Conservation (phyloP, 1,139 yeast species). For the Yamadazyma diddensiae region DNA sequence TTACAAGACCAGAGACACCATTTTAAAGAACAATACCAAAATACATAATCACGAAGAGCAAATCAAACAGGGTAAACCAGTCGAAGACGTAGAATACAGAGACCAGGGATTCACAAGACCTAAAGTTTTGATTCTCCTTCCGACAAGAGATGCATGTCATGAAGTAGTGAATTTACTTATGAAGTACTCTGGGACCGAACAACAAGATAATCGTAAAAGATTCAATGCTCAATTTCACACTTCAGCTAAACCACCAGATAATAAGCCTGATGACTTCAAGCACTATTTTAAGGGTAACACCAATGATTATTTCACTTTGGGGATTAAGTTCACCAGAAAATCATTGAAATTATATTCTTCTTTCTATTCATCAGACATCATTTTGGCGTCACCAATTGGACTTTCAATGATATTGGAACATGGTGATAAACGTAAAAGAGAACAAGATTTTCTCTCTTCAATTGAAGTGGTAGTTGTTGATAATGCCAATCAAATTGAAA, state of each 20-base stretch:
- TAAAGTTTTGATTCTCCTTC: conserved; percentile 75
- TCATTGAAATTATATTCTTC: conserved; percentile 80
- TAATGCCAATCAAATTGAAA: conserved; percentile 80
- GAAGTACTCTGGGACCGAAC: conserved; percentile 62
- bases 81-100: conserved; percentile 58
- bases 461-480: conserved; percentile 80
- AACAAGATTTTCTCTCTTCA: conserved; percentile 77
- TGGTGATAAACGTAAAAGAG: conserved; percentile 57
- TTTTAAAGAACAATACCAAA: conserved; percentile 70
- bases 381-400: conserved; percentile 92
- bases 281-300: conserved; percentile 84
- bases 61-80: conserved; percentile 34
- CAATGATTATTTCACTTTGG: conserved; percentile 87
- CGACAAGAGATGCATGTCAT: conserved; percentile 79
- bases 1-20: conserved; percentile 78
- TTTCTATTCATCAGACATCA: conserved; percentile 80
- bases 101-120: conserved; percentile 98
- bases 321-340: conserved; percentile 85
- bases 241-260: conserved; percentile 49
- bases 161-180: conserved; percentile 65
- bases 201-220: conserved; percentile 76
- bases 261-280: conserved; percentile 82
- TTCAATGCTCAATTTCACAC: conserved; percentile 69
- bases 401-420: conserved; percentile 73
- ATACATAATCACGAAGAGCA: conserved; percentile 45